These are phyloP conservation scores for Nidularia pulvinata DNA, from an alignment of 768 basidiomycete species.

Conservation along the genomic window DNA sequence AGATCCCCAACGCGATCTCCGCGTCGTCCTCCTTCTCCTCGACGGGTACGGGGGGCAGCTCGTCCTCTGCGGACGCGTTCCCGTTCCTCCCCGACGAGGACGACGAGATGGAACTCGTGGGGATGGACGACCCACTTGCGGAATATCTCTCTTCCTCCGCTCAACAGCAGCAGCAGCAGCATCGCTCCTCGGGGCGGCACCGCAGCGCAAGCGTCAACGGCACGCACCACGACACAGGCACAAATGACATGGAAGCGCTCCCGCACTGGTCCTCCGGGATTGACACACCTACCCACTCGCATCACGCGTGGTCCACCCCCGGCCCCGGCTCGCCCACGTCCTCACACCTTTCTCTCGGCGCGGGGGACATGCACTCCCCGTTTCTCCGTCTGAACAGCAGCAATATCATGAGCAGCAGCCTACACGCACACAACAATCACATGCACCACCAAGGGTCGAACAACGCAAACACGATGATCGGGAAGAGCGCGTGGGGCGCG, in stretches of 20 bases:
- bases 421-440: constrained; percentile 30
- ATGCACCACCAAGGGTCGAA: constrained; percentile 44
- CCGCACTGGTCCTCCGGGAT: constrained; percentile 56
- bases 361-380: no score
- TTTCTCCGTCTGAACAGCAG: constrained; percentile 44
- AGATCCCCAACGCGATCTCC: no score
- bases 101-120: constrained; percentile 43
- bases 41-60: constrained; percentile 13
- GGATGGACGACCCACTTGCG: constrained; percentile 20
- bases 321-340: constrained; percentile 59
- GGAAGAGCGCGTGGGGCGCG: constrained; percentile 84
- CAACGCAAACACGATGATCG: constrained; percentile 57
- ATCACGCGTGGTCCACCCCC: constrained; percentile 47
- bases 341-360: no score
- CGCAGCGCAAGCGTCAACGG: no score
- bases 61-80: constrained; percentile 7
- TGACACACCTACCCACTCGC: constrained; percentile 36
- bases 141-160: not conserved
- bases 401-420: constrained; percentile 5
- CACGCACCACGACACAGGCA: no score
- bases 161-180: not conserved
- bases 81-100: constrained; percentile 29
- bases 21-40: no score
- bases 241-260: no score
- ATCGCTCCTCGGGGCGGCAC: no score